Evolutionary conservation across 2,329 filamentous ascomycete genomes (phyloP).

Genomic region (Pestalotiopsis sp.): DNA sequence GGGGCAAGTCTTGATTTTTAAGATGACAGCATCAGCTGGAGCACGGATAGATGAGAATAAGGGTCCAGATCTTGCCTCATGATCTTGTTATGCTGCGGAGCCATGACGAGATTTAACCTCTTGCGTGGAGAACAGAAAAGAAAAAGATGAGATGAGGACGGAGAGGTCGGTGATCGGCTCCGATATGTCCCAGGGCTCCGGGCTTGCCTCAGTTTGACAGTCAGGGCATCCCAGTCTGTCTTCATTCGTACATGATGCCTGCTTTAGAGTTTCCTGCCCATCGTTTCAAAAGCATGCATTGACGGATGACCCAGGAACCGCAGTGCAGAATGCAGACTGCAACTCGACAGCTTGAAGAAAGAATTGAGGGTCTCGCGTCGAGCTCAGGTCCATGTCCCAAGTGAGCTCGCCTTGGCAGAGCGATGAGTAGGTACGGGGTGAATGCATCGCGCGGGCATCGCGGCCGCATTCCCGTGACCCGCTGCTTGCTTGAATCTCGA

Average conservation of each 20-base stretch:
- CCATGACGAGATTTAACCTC: background rate
- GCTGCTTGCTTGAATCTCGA: background rate
- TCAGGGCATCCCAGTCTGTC: background rate
- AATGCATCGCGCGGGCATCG: background rate
- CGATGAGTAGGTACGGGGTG: background rate
- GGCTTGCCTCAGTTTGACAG: background rate
- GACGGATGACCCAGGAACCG: background rate
- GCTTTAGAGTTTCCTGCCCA: background rate
- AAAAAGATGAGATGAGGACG: background rate
- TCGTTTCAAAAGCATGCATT: slow-evolving; percentile 1
- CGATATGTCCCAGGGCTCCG: slow-evolving; percentile 1
- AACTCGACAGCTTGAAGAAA: background rate
- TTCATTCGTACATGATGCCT: background rate
- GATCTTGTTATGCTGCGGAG: background rate
- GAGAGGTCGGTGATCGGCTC: slow-evolving; percentile 3
- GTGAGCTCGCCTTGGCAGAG: background rate
- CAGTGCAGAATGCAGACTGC: background rate
- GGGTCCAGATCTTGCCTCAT: background rate
- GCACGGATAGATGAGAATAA: background rate
- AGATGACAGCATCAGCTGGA: background rate
- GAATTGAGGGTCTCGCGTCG: background rate
- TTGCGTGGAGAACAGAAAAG: background rate
- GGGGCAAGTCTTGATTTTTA: background rate
- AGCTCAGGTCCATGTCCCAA: background rate
- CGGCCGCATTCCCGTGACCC: background rate